Evolutionary conservation across 2,329 filamentous ascomycete species (phyloP).

Genomic region (Talaromyces sp.): DNA sequence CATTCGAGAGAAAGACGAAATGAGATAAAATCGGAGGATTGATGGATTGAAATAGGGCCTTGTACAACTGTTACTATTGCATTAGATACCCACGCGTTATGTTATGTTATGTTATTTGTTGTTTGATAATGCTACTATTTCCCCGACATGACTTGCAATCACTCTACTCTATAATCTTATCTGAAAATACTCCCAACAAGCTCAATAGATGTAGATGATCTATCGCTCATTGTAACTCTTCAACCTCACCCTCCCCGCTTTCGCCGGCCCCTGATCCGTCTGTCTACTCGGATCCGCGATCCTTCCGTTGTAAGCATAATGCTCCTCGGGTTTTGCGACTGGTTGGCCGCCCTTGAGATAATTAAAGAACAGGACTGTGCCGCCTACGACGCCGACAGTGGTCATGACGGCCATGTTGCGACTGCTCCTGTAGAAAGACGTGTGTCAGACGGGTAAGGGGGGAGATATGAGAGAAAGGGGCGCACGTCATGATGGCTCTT

Average conservation of each 20-base stretch:
- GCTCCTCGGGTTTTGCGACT: conserved; percentile 21
- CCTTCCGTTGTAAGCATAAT: conserved; percentile 19
- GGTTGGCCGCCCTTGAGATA: conserved; percentile 20
- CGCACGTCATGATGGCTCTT: conserved; percentile 12
- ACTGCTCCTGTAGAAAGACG: conserved; percentile 17
- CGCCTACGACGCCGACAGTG: conserved; percentile 23
- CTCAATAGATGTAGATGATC: background rate
- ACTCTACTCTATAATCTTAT: background rate
- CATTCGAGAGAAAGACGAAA: background rate
- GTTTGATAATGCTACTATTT: background rate
- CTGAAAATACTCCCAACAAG: background rate
- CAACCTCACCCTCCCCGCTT: conserved; percentile 4
- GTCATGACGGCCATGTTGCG: conserved; percentile 25
- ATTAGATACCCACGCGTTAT: conserved; percentile 12
- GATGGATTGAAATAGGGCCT: background rate
- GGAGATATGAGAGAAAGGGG: background rate
- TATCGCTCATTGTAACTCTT: conserved; percentile 13
- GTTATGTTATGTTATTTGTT: background rate
- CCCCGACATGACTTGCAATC: background rate
- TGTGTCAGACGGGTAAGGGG: background rate
- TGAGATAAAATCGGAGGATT: background rate
- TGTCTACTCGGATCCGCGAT: conserved; percentile 3
- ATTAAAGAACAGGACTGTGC: conserved; percentile 23
- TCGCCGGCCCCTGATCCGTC: conserved; percentile 22
- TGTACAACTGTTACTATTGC: background rate